Evolutionary conservation across 2,329 filamentous ascomycete species (phyloP), one percentile per base, ranked within the genome.

Genomic region (Penicillium thymicola): DNA sequence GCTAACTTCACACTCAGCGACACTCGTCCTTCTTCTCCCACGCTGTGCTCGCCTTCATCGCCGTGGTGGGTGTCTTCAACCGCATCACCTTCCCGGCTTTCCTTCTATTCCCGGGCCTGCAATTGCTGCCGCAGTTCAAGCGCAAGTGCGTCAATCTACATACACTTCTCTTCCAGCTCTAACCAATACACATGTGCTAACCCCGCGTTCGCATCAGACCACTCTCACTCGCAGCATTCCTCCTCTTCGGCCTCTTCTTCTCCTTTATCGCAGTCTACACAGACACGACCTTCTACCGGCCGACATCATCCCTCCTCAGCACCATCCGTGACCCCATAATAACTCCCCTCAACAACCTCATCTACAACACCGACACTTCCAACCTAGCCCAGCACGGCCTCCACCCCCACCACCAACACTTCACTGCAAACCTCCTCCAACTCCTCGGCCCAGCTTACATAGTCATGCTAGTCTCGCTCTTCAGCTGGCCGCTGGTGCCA

Each of bases 41-140:
- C 56, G 82, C 85, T 40, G 81, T 94, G 41, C 84, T 99, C 40
- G 91, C 91, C 30, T 85, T 92, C 59, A 85, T 97, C 53, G 81
- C 85, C 51, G 88, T 96, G 14, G 89, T 94, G 68, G 94, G 94
- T 48, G 78, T 93, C 57, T 99, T 99, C 76, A 99, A 97, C 76
- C 86, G 94, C 63, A 97, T 97, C 68, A 99, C 94, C 10, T 97
- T 97, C 73, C 93, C 93, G 44, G 93, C 92, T 14, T 99, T 96
- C 72, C 77, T 99, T 59, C 73, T 96, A 57, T 85, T 97, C 70
- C 93, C 94, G 51, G 88, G 88, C 36, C 78, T 96, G 70, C 87
- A 87, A 70, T 81, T 99, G 69, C 79, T 97, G 72, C 91, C 91
- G 63, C 89, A 96, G 78, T 94, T 96, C 70, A 77, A 84, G 72